A percentile compares a stretch with the other conserved stretches of the same genome.
phyloP scores from a whole-genome alignment of 768 basidiomycete genomes.

The Amanita fuliginea region DNA sequence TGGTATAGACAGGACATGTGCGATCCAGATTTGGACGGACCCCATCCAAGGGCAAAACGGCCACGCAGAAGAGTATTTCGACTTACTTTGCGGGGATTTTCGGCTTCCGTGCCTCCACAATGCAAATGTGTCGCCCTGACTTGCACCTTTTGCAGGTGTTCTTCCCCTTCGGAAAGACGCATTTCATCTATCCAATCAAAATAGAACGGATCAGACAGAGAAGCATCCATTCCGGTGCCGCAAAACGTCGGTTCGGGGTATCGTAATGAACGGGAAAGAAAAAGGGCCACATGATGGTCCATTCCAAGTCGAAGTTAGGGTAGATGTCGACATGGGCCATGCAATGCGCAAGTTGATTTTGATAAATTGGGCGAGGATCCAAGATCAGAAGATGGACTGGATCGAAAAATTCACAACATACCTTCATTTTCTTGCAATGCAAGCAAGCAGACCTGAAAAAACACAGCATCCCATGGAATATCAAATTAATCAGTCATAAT shows the following conservation, averaged over 20 bases:
- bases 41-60: not conserved
- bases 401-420: constrained; percentile 22
- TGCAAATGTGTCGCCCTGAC: constrained; percentile 60
- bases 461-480: not conserved
- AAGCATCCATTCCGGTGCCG: not conserved
- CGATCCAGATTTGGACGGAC: not conserved
- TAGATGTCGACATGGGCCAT: not conserved
- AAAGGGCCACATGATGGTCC: not conserved
- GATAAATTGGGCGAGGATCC: constrained; percentile 4
- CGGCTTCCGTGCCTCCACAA: constrained; percentile 77
- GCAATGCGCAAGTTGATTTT: not conserved
- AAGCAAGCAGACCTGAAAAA: constrained; percentile 61
- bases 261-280: not conserved
- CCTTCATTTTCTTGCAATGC: constrained; percentile 84
- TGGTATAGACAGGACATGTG: not conserved
- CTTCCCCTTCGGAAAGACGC: constrained; percentile 63
- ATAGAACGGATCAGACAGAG: not conserved
- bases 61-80: constrained; percentile 6
- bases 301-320: not conserved
- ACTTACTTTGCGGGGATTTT: constrained; percentile 76
- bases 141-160: constrained; percentile 76
- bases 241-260: not conserved
- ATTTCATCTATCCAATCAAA: constrained; percentile 60
- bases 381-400: constrained; percentile 6
- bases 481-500: not conserved